Base-by-base conservation (phyloP, 257 asterid species). In the Solanum ossicruentum region DNA sequence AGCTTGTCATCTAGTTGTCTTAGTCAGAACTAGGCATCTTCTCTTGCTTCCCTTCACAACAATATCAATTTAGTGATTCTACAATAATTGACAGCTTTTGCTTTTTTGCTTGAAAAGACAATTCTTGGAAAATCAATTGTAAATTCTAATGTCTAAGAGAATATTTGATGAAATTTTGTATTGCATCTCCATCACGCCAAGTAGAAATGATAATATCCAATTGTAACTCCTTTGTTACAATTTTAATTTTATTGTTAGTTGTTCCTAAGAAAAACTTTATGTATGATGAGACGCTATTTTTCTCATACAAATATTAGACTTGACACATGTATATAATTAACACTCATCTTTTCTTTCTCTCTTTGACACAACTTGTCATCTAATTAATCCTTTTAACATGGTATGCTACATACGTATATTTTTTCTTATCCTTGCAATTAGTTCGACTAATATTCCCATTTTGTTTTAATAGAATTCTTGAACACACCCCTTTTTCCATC, bases 1-100 rank as follows among this genome's bases (percentile, higher is more conserved):
- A 54, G 26, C 67, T 54, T 85, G 90, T 84, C 83, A 52, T 86
- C 69, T 84, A 73, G 70, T 81, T 84, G 85, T 88, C 90, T 87
- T 85, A 57, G 49, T 51, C 82, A 77, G 63, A 51, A 4, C 78
- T 18, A 39, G 82, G 16, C 82, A 49, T 26, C 63, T 51, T 51
- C 63, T 77, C 82, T 77, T 77, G 82, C 61, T 51, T 77, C 63
- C 8, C 15, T 49, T 26, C 63, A 26, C 47, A 51, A 77, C 82
- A 77, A 77, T 51, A 51, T 77, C 65, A 52, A 51, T 77, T 77
- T 45, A 43, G 80, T 72, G 80, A 43, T 72, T 72, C 80, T 72
- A 52, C 65, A 77, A 77, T 77, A 51, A 77, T 51, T 77, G 47
- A 52, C 0, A 23, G 43, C 47, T 51, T 77, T 51, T 49, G 47